Evolutionary conservation across 106 monocot genomes (phyloP).

Genomic region (Platanthera zijinensis): DNA sequence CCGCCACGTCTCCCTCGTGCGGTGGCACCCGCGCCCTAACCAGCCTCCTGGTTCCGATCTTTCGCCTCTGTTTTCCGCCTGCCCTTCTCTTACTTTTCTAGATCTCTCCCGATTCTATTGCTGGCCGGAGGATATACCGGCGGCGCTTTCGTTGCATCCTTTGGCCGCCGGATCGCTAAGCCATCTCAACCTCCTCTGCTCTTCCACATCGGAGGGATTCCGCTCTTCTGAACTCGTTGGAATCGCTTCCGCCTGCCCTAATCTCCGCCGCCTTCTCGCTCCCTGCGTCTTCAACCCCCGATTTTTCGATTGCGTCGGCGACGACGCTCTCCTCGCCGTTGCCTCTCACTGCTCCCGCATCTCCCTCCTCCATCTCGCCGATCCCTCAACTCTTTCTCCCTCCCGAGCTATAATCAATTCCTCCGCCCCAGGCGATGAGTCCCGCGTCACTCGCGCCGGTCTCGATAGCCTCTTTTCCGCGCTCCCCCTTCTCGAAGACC

Average conservation of each 20-base stretch:
- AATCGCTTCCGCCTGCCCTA: constrained; percentile 46
- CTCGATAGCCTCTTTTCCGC: constrained; percentile 34
- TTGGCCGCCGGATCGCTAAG: constrained; percentile 25
- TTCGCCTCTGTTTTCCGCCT: constrained; percentile 32
- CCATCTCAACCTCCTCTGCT: constrained; percentile 45
- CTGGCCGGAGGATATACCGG: constrained; percentile 83
- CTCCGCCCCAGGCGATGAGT: constrained; percentile 6
- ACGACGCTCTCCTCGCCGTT: constrained; percentile 40
- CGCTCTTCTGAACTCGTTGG: constrained; percentile 34
- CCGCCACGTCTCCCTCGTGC: constrained; percentile 47
- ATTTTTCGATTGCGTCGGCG: constrained; percentile 51
- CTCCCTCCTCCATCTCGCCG: constrained; percentile 47
- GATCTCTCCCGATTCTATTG: constrained; percentile 88
- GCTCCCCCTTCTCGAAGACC: constrained; percentile 52
- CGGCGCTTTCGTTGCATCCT: constrained; percentile 34
- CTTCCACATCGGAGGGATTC: constrained; percentile 56
- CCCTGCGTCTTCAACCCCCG: constrained; percentile 79
- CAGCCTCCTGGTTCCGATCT: constrained; percentile 47
- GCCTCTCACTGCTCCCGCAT: constrained; percentile 49
- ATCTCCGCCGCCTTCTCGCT: constrained; percentile 33
- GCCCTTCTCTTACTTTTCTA: constrained; percentile 29
- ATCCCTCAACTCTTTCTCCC: constrained; percentile 31
- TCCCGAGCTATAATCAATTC: neutral
- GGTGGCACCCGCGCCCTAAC: constrained; percentile 81
- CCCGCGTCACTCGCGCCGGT: constrained; percentile 37